Conservation (phyloP, 306 rosid species). For the Argentina anserina region DNA sequence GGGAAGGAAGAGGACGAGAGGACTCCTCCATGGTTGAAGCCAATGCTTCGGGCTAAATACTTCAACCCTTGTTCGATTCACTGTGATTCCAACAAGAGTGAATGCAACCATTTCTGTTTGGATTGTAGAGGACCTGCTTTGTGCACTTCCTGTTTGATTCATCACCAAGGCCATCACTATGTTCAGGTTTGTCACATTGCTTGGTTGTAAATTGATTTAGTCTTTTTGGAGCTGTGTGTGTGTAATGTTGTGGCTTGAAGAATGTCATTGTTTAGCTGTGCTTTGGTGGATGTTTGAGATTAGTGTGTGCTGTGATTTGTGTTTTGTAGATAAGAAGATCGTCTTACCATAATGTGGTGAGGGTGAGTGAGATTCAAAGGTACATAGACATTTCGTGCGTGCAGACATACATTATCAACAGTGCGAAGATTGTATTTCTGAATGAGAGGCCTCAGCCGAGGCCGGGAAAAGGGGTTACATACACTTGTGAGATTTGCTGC, state of each 20-base stretch:
- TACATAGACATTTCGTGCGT: slow-evolving; percentile 37
- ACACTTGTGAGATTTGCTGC: slow-evolving; percentile 46
- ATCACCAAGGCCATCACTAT: slow-evolving; percentile 35
- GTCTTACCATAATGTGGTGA: slow-evolving; percentile 50
- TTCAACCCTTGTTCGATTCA: slow-evolving; percentile 34
- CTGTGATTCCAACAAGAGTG: slow-evolving; percentile 33
- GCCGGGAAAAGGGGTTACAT: slow-evolving; percentile 47
- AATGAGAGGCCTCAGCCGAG: slow-evolving; percentile 51
- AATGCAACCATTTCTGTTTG: slow-evolving; percentile 51
- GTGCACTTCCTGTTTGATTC: slow-evolving; percentile 38
- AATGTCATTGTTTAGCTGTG: not conserved
- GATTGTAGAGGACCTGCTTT: slow-evolving; percentile 37
- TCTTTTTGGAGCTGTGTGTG: not conserved
- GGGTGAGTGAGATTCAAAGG: slow-evolving; percentile 50
- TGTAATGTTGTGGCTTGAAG: not conserved
- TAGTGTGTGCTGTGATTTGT: not conserved
- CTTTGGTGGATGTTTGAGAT: not conserved
- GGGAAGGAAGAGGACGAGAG: slow-evolving; percentile 10
- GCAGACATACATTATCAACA: slow-evolving; percentile 48
- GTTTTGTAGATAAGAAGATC: slow-evolving; percentile 41
- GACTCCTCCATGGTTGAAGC: slow-evolving; percentile 40
- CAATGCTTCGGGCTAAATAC: slow-evolving; percentile 35
- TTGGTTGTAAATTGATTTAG: not conserved
- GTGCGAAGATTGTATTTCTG: slow-evolving; percentile 47
- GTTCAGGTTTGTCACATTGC: slow-evolving; percentile 34